A percentile compares a stretch with the other conserved stretches of the same genome.
These are phyloP conservation scores for Didymella glomerata DNA, from an alignment of 2,329 filamentous ascomycete genomes.

Conservation along the genomic window DNA sequence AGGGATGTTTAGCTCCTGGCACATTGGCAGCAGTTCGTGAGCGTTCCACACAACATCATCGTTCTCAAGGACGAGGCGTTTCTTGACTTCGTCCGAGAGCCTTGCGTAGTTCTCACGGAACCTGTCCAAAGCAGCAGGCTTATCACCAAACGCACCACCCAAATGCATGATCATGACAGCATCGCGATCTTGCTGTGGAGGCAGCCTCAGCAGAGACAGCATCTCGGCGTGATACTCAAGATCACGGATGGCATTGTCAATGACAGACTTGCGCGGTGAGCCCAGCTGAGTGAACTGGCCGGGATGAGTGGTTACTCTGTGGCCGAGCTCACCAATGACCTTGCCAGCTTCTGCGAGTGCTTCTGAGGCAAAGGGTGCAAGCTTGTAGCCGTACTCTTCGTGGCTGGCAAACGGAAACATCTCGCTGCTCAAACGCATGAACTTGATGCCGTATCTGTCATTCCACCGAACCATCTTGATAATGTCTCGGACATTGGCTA, in stretches of 20 bases:
- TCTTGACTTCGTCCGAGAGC: constrained; percentile 75
- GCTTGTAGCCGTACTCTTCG: constrained; percentile 81
- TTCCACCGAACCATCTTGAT: constrained; percentile 91
- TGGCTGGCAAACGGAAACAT: constrained; percentile 98
- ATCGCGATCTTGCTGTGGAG: constrained; percentile 79
- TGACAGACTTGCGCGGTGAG: constrained; percentile 79
- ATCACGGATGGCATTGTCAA: constrained; percentile 79
- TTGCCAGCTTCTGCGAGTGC: constrained; percentile 78
- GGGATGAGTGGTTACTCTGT: constrained; percentile 88
- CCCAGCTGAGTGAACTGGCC: constrained; percentile 91
- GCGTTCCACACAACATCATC: constrained; percentile 94
- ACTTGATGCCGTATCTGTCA: constrained; percentile 87
- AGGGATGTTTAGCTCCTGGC: constrained; percentile 93
- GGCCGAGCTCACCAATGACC: constrained; percentile 78
- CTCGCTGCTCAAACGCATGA: constrained; percentile 90
- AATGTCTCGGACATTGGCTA: constrained; percentile 85
- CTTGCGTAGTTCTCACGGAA: constrained; percentile 78
- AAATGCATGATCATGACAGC: constrained; percentile 96
- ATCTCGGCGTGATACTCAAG: constrained; percentile 89
- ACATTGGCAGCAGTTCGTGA: constrained; percentile 87
- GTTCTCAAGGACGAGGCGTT: constrained; percentile 87
- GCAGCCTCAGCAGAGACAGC: constrained; percentile 77
- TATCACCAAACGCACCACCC: constrained; percentile 90
- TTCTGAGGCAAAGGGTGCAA: constrained; percentile 83
- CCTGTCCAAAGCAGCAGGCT: constrained; percentile 76